Percentiles rank a stretch among this genome's conserved stretches.
These are phyloP conservation scores for Fraxinus angustifolia DNA, from an alignment of 305 asterid species.

Conservation along the genomic window DNA sequence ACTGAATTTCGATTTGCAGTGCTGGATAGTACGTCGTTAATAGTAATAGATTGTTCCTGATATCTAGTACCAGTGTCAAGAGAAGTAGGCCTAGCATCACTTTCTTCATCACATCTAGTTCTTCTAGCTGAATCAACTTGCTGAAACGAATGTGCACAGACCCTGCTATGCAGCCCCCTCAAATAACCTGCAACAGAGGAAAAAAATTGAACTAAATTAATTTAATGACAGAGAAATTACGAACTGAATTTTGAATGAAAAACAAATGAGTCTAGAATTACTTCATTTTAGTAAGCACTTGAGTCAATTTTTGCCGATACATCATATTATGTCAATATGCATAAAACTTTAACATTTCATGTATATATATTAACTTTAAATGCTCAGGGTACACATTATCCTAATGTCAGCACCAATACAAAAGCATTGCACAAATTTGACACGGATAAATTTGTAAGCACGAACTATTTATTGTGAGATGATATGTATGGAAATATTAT, in stretches of 20 bases:
- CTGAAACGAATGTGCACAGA: conserved; percentile 5
- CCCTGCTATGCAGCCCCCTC: conserved; percentile 28
- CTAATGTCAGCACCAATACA: conserved; percentile 12
- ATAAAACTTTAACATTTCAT: conserved; percentile 13
- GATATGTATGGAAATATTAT: conserved; percentile 2
- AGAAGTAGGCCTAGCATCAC: conserved; percentile 21
- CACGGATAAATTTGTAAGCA: not conserved
- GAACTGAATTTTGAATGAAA: conserved; percentile 8
- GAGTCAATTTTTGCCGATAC: not conserved
- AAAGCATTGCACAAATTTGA: not conserved
- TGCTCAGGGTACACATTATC: not conserved
- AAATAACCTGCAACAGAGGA: conserved; percentile 29
- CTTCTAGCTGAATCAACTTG: conserved; percentile 29
- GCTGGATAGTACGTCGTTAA: conserved; percentile 24
- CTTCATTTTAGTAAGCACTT: not conserved
- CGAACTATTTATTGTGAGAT: not conserved
- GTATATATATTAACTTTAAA: not conserved
- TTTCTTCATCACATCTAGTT: conserved; percentile 24
- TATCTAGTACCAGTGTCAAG: conserved; percentile 19
- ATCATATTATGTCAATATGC: not conserved
- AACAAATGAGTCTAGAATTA: not conserved
- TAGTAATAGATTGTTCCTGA: conserved; percentile 23
- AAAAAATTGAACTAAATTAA: conserved; percentile 7
- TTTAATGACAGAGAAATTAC: conserved; percentile 3
- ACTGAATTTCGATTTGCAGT: conserved; percentile 26